These are phyloP conservation scores for Elsinoe arachidis DNA, from an alignment of 2,329 filamentous ascomycete genomes.

Conservation along the genomic window DNA sequence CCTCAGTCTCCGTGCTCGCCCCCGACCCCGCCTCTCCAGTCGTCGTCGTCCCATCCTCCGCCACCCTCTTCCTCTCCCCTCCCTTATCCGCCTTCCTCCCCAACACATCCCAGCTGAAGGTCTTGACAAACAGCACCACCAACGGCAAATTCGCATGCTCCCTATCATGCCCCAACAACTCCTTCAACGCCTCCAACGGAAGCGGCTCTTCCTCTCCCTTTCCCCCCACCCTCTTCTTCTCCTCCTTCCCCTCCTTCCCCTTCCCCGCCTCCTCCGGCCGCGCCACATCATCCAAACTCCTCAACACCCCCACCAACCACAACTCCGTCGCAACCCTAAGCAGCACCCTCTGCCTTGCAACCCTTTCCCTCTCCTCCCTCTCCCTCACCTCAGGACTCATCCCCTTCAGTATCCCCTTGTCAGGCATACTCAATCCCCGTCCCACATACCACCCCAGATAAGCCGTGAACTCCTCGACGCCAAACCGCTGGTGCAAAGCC, in stretches of 20 bases:
- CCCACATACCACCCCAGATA: conserved; percentile 89
- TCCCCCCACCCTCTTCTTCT: conserved; percentile 48
- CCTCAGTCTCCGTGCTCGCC: conserved; percentile 44
- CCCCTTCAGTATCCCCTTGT: conserved; percentile 73
- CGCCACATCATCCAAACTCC: conserved; percentile 65
- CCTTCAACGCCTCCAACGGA: conserved; percentile 93
- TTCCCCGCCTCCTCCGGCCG: conserved; percentile 56
- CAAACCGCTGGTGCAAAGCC: conserved; percentile 92
- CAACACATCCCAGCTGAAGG: conserved; percentile 90
- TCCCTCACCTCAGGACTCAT: conserved; percentile 76
- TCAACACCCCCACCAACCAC: conserved; percentile 84
- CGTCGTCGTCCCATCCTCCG: conserved; percentile 66
- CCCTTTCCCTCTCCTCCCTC: conserved; percentile 89
- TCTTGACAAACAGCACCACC: conserved; percentile 90
- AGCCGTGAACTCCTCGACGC: conserved; percentile 79
- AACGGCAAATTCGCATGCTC: conserved; percentile 87
- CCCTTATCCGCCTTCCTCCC: conserved; percentile 63
- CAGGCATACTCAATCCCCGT: conserved; percentile 81
- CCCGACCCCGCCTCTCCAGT: conserved; percentile 39
- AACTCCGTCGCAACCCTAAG: conserved; percentile 88
- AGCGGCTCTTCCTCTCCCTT: conserved; percentile 72
- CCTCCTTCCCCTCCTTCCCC: conserved; percentile 49
- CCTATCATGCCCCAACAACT: conserved; percentile 84
- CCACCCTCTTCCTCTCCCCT: conserved; percentile 75
- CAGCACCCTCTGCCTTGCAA: conserved; percentile 75